phyloP scores from a whole-genome alignment of 1,284 basidiomycete species.

The Papiliotrema terrestris region DNA sequence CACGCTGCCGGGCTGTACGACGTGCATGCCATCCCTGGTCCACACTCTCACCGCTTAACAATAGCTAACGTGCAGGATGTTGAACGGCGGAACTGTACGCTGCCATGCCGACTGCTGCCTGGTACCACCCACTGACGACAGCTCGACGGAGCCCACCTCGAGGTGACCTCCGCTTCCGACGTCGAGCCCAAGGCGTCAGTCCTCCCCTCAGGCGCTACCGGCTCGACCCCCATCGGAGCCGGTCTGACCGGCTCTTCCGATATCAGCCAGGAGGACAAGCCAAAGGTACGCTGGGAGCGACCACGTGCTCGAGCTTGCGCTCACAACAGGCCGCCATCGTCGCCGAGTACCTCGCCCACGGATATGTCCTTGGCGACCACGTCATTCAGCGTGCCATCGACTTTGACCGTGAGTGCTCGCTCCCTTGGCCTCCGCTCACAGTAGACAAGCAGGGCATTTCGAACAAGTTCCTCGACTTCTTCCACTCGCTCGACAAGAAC shows the following conservation, averaged over 20 bases:
- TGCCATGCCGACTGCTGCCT: background rate
- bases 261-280: constrained; percentile 52
- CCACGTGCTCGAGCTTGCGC: background rate
- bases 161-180: constrained; percentile 45
- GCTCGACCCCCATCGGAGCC: constrained; percentile 40
- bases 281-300: constrained; percentile 32
- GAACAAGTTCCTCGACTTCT: constrained; percentile 70
- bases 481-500: constrained; percentile 64
- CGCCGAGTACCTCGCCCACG: constrained; percentile 79
- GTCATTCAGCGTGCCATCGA: constrained; percentile 82
- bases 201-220: constrained; percentile 34
- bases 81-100: constrained; percentile 49
- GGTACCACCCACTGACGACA: constrained; percentile 7
- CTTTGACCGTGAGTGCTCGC: constrained; percentile 62
- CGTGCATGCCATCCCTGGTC: no score
- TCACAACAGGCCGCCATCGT: constrained; percentile 56
- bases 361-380: constrained; percentile 74
- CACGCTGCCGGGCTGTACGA: no score
- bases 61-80: constrained; percentile 27
- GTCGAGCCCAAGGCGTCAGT: constrained; percentile 33
- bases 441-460: constrained; percentile 82
- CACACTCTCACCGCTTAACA: no score
- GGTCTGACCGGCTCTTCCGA: constrained; percentile 12
- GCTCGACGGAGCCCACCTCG: constrained; percentile 50
- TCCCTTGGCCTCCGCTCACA: background rate